phyloP scores from a whole-genome alignment of 2,329 filamentous ascomycete species.

The Fusarium hainanense region DNA sequence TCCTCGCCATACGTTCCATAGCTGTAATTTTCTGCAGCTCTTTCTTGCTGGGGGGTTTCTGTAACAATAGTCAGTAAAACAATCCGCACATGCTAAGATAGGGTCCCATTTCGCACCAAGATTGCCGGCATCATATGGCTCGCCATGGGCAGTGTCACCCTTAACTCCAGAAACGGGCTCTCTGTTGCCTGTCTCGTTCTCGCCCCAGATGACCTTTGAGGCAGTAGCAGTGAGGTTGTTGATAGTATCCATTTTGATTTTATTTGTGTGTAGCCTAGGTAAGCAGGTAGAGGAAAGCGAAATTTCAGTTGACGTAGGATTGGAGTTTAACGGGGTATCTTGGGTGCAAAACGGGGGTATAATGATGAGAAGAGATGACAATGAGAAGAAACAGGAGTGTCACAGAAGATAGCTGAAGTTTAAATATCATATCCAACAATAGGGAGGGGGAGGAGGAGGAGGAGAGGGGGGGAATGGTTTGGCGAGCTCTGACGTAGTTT shows the following conservation, averaged over 20 bases:
- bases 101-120: slow-evolving; percentile 56
- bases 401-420: slow-evolving; percentile 26
- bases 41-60: slow-evolving; percentile 38
- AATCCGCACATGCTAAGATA: neutral
- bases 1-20: slow-evolving; percentile 25
- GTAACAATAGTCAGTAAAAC: neutral
- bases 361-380: slow-evolving; percentile 2
- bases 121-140: slow-evolving; percentile 86
- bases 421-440: slow-evolving; percentile 29
- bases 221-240: slow-evolving; percentile 62
- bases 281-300: neutral
- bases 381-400: neutral
- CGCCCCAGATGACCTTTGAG: slow-evolving; percentile 58
- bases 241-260: slow-evolving; percentile 70
- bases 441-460: neutral
- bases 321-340: slow-evolving; percentile 20
- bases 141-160: slow-evolving; percentile 73
- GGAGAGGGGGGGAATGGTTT: neutral
- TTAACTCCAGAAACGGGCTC: slow-evolving; percentile 79
- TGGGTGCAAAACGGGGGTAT: slow-evolving; percentile 16
- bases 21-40: slow-evolving; percentile 28
- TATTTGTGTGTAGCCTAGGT: neutral
- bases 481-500: slow-evolving; percentile 36
- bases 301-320: neutral
- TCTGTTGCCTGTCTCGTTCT: slow-evolving; percentile 50